Evolutionary conservation across 208 protist genomes (phyloP).

Genomic region (Acanthamoeba healyi): DNA sequence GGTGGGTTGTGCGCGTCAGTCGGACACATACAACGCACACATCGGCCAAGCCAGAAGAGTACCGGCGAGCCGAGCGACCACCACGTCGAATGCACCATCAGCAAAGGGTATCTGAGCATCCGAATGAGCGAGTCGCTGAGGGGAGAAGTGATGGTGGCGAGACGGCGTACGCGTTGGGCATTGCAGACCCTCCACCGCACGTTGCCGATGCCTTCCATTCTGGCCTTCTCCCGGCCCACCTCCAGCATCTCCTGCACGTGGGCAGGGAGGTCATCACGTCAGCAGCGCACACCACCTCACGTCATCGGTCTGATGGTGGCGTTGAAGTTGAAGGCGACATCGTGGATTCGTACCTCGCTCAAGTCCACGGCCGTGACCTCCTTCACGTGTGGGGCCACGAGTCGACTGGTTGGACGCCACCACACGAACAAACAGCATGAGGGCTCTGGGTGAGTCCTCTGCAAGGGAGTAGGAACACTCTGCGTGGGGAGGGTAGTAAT

Average conservation of each 20-base stretch:
- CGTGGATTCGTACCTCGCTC: slow-evolving; percentile 27
- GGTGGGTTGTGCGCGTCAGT: too few species aligned
- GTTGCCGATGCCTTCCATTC: not conserved
- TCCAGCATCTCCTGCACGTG: not conserved
- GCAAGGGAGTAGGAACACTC: too few species aligned
- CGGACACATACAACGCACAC: not conserved
- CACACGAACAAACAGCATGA: too few species aligned
- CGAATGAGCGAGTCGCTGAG: not conserved
- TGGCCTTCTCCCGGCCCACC: not conserved
- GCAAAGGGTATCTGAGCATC: not conserved
- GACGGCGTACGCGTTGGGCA: not conserved
- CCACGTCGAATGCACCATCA: slow-evolving; percentile 2
- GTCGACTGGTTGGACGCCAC: too few species aligned
- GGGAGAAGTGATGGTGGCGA: not conserved
- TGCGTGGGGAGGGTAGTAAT: too few species aligned
- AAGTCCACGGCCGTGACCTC: not conserved
- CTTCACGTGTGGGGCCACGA: slow-evolving; percentile 6
- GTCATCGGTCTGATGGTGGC: not conserved
- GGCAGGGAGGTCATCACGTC: too few species aligned
- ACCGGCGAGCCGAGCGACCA: not conserved
- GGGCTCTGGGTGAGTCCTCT: too few species aligned
- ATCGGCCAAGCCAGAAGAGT: too few species aligned
- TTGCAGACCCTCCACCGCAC: not conserved
- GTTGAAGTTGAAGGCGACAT: not conserved
- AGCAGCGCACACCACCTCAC: too few species aligned